phyloP scores from a whole-genome alignment of 306 rosid species.

The Ceratonia siliqua region DNA sequence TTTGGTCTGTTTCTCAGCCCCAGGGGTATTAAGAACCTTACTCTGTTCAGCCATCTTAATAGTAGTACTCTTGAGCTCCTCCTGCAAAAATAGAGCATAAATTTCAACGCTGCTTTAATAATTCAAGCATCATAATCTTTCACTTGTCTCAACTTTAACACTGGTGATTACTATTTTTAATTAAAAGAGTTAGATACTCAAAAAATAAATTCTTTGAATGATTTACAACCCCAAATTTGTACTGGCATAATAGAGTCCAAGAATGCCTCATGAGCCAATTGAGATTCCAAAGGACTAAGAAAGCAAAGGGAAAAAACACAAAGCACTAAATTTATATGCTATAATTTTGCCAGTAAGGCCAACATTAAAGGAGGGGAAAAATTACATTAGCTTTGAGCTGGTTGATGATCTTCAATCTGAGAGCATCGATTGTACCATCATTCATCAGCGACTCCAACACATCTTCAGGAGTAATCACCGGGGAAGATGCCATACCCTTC shows the following conservation, averaged over 20 bases:
- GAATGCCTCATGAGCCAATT: neutral
- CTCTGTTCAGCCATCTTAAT: conserved; percentile 96
- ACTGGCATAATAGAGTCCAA: neutral
- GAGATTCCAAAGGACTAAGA: neutral
- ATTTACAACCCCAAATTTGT: neutral
- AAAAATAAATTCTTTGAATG: no score
- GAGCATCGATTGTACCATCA: conserved; percentile 90
- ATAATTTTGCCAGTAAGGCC: neutral
- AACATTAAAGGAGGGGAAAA: neutral
- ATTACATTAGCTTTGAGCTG: conserved; percentile 95
- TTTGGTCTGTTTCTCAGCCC: conserved; percentile 94
- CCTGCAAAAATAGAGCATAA: conserved; percentile 47
- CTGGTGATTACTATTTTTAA: neutral
- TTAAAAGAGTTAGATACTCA: no score
- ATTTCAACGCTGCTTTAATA: neutral
- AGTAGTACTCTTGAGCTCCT: conserved; percentile 82
- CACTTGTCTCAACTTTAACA: neutral
- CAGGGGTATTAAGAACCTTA: conserved; percentile 89
- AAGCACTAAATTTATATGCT: no score
- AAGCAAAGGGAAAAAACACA: no score
- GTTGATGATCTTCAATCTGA: conserved; percentile 92
- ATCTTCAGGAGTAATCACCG: conserved; percentile 74
- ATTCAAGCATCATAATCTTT: neutral
- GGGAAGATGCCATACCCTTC: conserved; percentile 52
- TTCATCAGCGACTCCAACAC: conserved; percentile 88